Evolutionary conservation across 306 rosid species (phyloP).

Genomic region (Begonia loranthoides): DNA sequence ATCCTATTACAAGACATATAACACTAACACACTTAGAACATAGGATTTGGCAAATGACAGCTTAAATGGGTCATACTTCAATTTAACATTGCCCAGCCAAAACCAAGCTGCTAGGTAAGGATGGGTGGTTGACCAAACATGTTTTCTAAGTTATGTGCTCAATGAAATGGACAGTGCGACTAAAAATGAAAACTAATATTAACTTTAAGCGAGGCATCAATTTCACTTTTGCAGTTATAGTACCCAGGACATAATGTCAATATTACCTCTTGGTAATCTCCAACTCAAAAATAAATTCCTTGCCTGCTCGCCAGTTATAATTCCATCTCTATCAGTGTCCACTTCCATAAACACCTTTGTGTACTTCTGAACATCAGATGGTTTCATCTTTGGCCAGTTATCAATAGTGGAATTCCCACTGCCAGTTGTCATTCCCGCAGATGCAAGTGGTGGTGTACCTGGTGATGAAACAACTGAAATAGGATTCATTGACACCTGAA

Average conservation of each 20-base stretch:
- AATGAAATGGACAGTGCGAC: no score
- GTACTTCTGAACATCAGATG: conserved; percentile 86
- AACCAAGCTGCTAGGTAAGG: no score
- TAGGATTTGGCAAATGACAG: no score
- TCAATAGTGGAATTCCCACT: conserved; percentile 42
- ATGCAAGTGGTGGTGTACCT: conserved; percentile 20
- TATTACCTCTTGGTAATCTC: conserved; percentile 90
- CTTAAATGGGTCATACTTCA: no score
- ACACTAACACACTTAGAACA: no score
- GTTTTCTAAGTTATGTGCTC: no score
- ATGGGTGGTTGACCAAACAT: no score
- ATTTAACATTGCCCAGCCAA: no score
- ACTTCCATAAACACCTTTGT: conserved; percentile 80
- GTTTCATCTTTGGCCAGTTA: conserved; percentile 94
- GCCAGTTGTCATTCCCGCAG: conserved; percentile 51
- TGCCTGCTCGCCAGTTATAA: conserved; percentile 91
- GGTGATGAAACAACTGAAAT: conserved; percentile 41
- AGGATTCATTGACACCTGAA: conserved; percentile 38
- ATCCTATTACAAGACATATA: no score
- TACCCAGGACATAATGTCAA: not conserved
- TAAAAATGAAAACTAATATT: no score
- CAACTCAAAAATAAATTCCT: conserved; percentile 88
- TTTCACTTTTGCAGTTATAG: no score
- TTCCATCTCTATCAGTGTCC: conserved; percentile 91
- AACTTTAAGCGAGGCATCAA: no score